Base-by-base conservation (phyloP, 73 alveolate species). In the Urostyla sp. region DNA sequence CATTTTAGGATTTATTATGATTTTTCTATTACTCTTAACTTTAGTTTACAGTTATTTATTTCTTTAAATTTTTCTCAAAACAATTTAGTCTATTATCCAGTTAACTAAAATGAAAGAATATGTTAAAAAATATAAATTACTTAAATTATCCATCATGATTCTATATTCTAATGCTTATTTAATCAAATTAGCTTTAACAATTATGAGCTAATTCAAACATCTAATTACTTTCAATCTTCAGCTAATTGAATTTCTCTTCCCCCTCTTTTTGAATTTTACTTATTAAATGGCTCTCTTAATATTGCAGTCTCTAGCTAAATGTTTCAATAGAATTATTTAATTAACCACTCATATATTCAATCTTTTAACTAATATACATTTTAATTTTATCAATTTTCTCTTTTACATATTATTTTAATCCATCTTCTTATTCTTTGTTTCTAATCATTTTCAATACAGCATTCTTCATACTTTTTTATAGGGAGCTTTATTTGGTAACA, bases 371-470 rank as follows among this genome's bases (percentile, higher is more conserved):
- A 3, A 69, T 5, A 1, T 24, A 31, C 32, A 27, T 49, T 27
- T 31, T 69, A n/a, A 37, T 48, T 48, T 2, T 0, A 49, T 69
- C 83, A 55, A 69, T 69, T 27, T 69, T 69, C 40, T 69, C 83
- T 48, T 31, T 69, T 46, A 69, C 44, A 24, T 69, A 69, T 35
- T 48, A 44, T 54, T 35, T 53, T 69, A 69, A 46, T 31, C 31
- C 31, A n/a, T 69, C 72, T 26, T 69, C 83, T 69, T 69, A 30
- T 55, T 69, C 83, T 69, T 69, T 69, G 31, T 69, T 69, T 31
- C 69, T 69, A 15, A 69, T 45, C 72, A 69, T 45, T 23, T 69
- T 69, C 5, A 69, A 15, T 5, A 69, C 34, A 15, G 83, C 83
- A 27, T 27, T 48, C 30, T n/a, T n/a, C n/a, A n/a, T n/a, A n/a